phyloP scores from a whole-genome alignment of 2,329 filamentous ascomycete genomes.

The Paraconiothyrium sp. region DNA sequence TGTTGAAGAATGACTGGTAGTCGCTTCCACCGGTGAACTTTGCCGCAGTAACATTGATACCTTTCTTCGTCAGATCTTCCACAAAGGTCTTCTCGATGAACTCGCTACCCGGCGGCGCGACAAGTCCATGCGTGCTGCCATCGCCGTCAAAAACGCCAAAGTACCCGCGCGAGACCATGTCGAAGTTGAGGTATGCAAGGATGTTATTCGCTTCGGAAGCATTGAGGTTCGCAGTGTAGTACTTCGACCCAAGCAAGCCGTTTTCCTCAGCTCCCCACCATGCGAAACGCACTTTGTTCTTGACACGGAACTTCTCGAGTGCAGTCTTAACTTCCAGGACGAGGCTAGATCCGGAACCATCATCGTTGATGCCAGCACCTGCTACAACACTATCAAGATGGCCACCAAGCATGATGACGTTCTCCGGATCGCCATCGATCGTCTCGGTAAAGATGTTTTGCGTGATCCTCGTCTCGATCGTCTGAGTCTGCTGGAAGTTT shows the following conservation, averaged over 20 bases:
- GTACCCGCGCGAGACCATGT: slow-evolving; percentile 53
- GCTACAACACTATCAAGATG: slow-evolving; percentile 51
- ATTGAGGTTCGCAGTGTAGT: slow-evolving; percentile 49
- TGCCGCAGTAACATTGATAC: slow-evolving; percentile 49
- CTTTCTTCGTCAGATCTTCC: slow-evolving; percentile 45
- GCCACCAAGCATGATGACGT: slow-evolving; percentile 51
- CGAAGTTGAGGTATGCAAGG: slow-evolving; percentile 55
- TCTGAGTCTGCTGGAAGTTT: slow-evolving; percentile 57
- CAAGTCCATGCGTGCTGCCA: slow-evolving; percentile 45
- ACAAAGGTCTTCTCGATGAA: slow-evolving; percentile 50
- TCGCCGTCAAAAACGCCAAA: slow-evolving; percentile 53
- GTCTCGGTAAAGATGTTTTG: slow-evolving; percentile 54
- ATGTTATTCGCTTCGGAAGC: slow-evolving; percentile 47
- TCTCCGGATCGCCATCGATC: slow-evolving; percentile 47
- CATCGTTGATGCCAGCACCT: slow-evolving; percentile 54
- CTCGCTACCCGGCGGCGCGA: slow-evolving; percentile 45
- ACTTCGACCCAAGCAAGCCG: slow-evolving; percentile 50
- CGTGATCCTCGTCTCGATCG: slow-evolving; percentile 61
- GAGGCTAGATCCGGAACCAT: slow-evolving; percentile 50
- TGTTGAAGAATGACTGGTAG: slow-evolving; percentile 53
- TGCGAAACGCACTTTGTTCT: slow-evolving; percentile 53
- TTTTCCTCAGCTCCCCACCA: slow-evolving; percentile 55
- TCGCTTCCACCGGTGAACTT: slow-evolving; percentile 52
- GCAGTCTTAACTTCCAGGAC: slow-evolving; percentile 51
- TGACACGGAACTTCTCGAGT: slow-evolving; percentile 49